phyloP scores from a whole-genome alignment of 331 rosid species.

The Acacia concinna region DNA sequence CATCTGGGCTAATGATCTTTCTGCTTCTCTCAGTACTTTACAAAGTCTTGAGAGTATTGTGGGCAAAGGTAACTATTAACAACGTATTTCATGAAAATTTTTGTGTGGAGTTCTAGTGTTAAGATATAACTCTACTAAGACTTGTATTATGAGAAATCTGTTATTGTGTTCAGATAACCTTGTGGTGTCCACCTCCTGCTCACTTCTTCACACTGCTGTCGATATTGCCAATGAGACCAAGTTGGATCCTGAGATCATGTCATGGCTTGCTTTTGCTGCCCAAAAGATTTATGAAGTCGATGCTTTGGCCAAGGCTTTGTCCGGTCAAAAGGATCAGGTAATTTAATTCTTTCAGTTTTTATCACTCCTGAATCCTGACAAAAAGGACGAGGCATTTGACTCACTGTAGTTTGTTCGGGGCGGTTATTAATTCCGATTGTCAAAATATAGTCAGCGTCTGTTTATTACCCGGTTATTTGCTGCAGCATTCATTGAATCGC shows the following conservation, averaged over 20 bases:
- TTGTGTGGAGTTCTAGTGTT: conserved; percentile 3
- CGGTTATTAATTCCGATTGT: background rate
- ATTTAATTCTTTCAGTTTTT: conserved; percentile 29
- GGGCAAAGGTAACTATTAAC: conserved; percentile 68
- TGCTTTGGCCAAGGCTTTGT: conserved; percentile 87
- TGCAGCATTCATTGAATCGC: conserved; percentile 1
- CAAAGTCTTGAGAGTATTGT: conserved; percentile 62
- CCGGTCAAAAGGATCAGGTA: conserved; percentile 85
- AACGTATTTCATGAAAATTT: conserved; percentile 12
- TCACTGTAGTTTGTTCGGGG: background rate
- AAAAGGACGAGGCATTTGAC: background rate
- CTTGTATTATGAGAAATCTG: no score
- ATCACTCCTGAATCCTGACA: conserved; percentile 15
- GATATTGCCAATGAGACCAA: conserved; percentile 92
- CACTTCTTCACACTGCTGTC: conserved; percentile 98
- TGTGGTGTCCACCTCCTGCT: conserved; percentile 94
- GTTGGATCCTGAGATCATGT: conserved; percentile 84
- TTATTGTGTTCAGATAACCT: conserved; percentile 55
- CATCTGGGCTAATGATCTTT: conserved; percentile 95
- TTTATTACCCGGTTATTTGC: background rate
- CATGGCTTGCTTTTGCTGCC: conserved; percentile 98
- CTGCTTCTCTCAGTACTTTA: conserved; percentile 64
- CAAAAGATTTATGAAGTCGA: conserved; percentile 92
- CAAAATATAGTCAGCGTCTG: background rate
- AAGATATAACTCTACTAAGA: no score